Evolutionary conservation across 768 basidiomycete genomes (phyloP).

Genomic region (Suillus decipiens): DNA sequence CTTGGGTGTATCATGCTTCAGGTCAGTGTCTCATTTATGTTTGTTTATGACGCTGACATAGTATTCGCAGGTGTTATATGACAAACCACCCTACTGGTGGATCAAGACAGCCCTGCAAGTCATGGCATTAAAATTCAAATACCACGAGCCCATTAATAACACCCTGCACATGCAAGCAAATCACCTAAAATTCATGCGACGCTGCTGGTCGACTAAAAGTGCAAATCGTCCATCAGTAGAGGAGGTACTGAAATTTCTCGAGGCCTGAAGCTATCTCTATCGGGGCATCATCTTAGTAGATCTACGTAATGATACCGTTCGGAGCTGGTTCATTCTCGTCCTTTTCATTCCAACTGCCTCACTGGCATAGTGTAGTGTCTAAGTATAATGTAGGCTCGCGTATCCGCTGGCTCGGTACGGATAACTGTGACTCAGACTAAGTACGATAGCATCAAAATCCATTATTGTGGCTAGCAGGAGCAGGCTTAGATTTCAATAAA

Average conservation of each 20-base stretch:
- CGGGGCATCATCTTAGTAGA: not conserved
- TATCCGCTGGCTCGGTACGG: not conserved
- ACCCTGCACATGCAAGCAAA: conserved; percentile 39
- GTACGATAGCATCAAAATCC: too few relatives aligned
- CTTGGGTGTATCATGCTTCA: conserved; percentile 39
- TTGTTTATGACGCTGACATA: not conserved
- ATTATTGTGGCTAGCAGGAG: too few relatives aligned
- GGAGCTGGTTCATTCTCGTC: not conserved
- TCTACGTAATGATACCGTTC: too few relatives aligned
- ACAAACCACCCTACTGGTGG: conserved; percentile 26
- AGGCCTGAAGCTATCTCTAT: not conserved
- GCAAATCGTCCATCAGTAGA: conserved; percentile 9
- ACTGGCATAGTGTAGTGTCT: not conserved
- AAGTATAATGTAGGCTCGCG: not conserved
- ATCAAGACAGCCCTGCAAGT: conserved; percentile 28
- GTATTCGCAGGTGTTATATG: conserved; percentile 20
- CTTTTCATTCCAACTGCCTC: not conserved
- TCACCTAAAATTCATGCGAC: conserved; percentile 44
- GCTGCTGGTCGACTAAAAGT: conserved; percentile 36
- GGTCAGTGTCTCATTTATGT: conserved; percentile 30
- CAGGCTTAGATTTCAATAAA: too few relatives aligned
- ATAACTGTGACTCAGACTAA: not conserved
- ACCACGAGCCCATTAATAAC: conserved; percentile 16
- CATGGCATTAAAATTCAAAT: conserved; percentile 20
- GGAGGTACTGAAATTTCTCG: conserved; percentile 10